Base-by-base conservation (phyloP, 164 flowering plant species). In the Tinospora cordifolia region DNA sequence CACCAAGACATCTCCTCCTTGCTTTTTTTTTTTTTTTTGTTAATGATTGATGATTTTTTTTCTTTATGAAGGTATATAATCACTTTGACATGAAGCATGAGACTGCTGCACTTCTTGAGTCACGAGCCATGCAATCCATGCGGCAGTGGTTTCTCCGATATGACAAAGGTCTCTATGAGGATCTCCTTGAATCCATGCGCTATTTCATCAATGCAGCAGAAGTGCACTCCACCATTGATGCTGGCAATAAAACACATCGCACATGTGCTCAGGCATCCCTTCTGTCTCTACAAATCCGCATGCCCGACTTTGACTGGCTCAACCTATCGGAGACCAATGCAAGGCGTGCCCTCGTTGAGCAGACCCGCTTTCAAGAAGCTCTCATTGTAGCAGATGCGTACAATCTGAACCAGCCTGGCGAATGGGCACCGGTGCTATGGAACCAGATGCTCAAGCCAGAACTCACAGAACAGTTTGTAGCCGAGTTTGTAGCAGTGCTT, bases 11-110 rank as follows among this genome's bases (percentile, higher is more conserved):
- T 7, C 47, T 44, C 47, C 47, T 14, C 14, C 12, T 54, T 54
- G 59, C 59, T 3, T 21, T n/a, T 19, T 14, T 44, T 44, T 3
- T 21, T n/a, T 19, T 14, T 44, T 44, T 44, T 44, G 47, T 14
- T 62, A 22, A 62, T 4, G 64, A 63, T 63, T 58, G 66, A 64
- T 24, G 62, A 19, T 36, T 10, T 69, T 68, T 62, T 60, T 62
- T 54, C n/a, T 38, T 71, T 64, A 66, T 59, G 8, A 88, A 95
- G 99, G 97, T 95, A 9, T 95, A 92, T 77, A 89, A 85, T 57
- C 99, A 92, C 84, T 95, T 92, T 74, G 92, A 88, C 81, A 90
- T 92, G 98, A 95, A 90, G 81, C 90, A 95, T 71, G 99, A 95
- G 78, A 88, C 94, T 40, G 98, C 99, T 62, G 75, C 92, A 41